Base-by-base conservation (phyloP, 2,329 filamentous ascomycete species). In the Alternaria sp. region DNA sequence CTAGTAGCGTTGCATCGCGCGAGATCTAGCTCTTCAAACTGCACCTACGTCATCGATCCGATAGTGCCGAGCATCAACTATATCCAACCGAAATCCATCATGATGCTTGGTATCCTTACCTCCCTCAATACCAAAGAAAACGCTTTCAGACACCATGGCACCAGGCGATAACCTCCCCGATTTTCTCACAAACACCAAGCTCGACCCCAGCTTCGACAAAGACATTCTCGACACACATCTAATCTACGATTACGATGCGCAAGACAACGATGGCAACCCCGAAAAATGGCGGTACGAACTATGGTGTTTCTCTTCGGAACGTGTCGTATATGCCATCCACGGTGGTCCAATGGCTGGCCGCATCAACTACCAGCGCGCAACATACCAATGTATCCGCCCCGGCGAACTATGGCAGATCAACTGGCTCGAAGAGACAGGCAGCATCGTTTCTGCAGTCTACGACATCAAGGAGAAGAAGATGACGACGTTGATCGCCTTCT, bases 231-330 rank as follows among this genome's bases (percentile, higher is more conserved):
- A 88, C 67, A 81, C 83, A 3, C 86, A 88, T 65, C 78, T 88
- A 1, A 80, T 88, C 57, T 88, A 89, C 72, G 86, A 88, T 66
- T 88, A 88, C 66, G 80, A 83, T 44, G 85, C 84, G 1, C 74
- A 83, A 56, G 82, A 85, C 61, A 64, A 66, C 3, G 59, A 82
- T 1, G 85, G 86, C 10, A 84, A 84, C 6, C 82, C 85, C 0
- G 84, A 87, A 55, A 88, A 86, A 72, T 89, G 86, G 87, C 83
- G 85, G 2, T 89, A 89, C 68, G 87, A 89, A 63, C 83, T 89
- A 71, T 88, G 87, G 86, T 88, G 88, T 76, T 86, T 85, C 68
- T 86, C 83, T n/a, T 76, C 83, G 17, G 72, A 71, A 57, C 82
- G 86, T 5, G 83, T 87, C 51, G 83, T 88, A 62, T 89, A 89